These are phyloP conservation scores for Teratosphaeria viscida DNA, from an alignment of 2,329 filamentous ascomycete species.

Conservation along the genomic window DNA sequence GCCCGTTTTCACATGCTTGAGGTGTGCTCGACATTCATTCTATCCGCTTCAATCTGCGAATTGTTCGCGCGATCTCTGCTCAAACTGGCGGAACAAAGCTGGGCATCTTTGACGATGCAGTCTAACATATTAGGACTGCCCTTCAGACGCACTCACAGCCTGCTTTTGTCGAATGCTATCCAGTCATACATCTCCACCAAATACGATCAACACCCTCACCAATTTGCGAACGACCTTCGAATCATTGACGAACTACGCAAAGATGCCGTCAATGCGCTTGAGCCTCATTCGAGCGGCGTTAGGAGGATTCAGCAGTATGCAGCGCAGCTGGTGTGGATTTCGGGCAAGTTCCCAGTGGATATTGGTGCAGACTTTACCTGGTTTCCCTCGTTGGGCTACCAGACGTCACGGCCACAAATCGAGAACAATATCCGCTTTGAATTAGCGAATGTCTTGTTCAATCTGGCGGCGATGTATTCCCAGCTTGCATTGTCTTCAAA, in stretches of 20 bases:
- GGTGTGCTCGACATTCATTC: not conserved
- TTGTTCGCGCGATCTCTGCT: not conserved
- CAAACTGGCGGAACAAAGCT: not conserved
- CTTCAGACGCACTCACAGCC: slow-evolving; percentile 72
- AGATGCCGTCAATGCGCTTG: slow-evolving; percentile 79
- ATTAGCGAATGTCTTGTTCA: slow-evolving; percentile 85
- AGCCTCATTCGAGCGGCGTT: slow-evolving; percentile 78
- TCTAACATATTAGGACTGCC: slow-evolving; percentile 41
- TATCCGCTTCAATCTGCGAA: not conserved
- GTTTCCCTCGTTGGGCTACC: slow-evolving; percentile 85
- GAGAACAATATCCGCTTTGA: slow-evolving; percentile 66
- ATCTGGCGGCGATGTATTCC: slow-evolving; percentile 85
- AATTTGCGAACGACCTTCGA: slow-evolving; percentile 84
- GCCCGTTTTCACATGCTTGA: not conserved
- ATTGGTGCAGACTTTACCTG: slow-evolving; percentile 92
- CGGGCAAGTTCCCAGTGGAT: slow-evolving; percentile 92
- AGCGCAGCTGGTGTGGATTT: slow-evolving; percentile 84
- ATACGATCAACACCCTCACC: slow-evolving; percentile 97
- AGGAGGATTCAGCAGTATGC: slow-evolving; percentile 85
- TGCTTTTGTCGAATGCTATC: slow-evolving; percentile 72
- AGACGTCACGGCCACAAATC: slow-evolving; percentile 16
- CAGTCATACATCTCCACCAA: slow-evolving; percentile 93
- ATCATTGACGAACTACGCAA: slow-evolving; percentile 72
- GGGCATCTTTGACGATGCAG: not conserved
- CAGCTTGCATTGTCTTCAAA: slow-evolving; percentile 79